Conservation (phyloP, 2,329 filamentous ascomycete species). For the Penicillium sp. region DNA sequence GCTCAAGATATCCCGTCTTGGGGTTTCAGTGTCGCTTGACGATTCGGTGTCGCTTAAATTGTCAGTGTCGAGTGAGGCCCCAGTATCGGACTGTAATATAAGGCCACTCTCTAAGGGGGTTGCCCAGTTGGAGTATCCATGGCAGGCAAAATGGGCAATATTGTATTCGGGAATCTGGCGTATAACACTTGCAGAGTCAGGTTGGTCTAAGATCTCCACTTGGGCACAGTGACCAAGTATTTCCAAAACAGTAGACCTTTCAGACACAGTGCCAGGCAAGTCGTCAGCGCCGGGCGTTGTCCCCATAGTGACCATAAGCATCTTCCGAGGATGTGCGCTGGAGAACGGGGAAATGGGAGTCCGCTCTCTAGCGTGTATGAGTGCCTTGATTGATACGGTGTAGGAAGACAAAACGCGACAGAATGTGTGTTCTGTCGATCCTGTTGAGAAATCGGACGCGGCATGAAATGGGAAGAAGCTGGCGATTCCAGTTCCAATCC, state of each 20-base stretch:
- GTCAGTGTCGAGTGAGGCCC: too few relatives aligned
- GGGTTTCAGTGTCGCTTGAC: too few relatives aligned
- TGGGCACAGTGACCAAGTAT: too few relatives aligned
- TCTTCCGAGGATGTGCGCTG: too few relatives aligned
- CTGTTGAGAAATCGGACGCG: too few relatives aligned
- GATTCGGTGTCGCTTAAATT: too few relatives aligned
- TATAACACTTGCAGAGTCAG: too few relatives aligned
- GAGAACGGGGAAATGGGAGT: too few relatives aligned
- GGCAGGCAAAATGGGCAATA: constrained; percentile 52
- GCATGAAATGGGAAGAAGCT: constrained; percentile 9
- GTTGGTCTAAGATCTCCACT: too few relatives aligned
- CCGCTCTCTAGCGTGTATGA: too few relatives aligned
- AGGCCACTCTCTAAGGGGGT: constrained; percentile 36
- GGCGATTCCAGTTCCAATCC: constrained; percentile 1
- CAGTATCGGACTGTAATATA: constrained; percentile 27
- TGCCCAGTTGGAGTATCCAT: constrained; percentile 27
- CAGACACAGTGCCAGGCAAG: too few relatives aligned
- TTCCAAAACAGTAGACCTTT: too few relatives aligned
- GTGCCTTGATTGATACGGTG: neutral
- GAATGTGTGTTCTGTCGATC: neutral
- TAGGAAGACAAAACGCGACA: constrained; percentile 5
- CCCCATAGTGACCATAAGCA: constrained; percentile 3
- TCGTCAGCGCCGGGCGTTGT: neutral
- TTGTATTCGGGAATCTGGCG: constrained; percentile 31
- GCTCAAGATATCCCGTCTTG: constrained; percentile 21